These are phyloP conservation scores for Podaxis pistillaris DNA, from an alignment of 768 basidiomycete genomes.

Conservation along the genomic window DNA sequence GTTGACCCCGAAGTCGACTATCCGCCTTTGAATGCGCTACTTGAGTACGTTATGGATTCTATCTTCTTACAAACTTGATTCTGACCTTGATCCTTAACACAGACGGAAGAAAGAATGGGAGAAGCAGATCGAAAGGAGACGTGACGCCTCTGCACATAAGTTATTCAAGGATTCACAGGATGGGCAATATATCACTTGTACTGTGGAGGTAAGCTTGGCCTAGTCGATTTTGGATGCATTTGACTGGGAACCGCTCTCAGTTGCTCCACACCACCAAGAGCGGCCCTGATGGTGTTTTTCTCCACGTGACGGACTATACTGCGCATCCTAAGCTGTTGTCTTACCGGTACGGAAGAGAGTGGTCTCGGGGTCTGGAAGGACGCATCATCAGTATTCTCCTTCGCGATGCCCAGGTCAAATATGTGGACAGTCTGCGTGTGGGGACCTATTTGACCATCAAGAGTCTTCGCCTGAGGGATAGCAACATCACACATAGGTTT, in stretches of 20 bases:
- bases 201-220: conserved; percentile 49
- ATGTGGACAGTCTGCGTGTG: conserved; percentile 32
- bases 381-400: conserved; percentile 52
- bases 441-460: conserved; percentile 48
- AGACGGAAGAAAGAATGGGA: conserved; percentile 33
- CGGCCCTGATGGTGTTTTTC: conserved; percentile 29
- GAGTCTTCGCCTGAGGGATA: conserved; percentile 48
- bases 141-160: conserved; percentile 37
- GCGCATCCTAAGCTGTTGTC: conserved; percentile 40
- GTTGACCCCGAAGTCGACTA: conserved; percentile 41
- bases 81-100: not conserved
- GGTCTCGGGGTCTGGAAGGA: conserved; percentile 46
- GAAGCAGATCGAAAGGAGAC: conserved; percentile 24
- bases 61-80: not conserved
- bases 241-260: conserved; percentile 28
- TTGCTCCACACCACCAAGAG: conserved; percentile 40
- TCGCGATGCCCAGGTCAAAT: conserved; percentile 43
- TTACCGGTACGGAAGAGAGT: conserved; percentile 29
- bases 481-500: conserved; percentile 26
- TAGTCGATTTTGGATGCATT: not conserved
- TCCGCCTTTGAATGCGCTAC: conserved; percentile 41
- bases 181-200: conserved; percentile 48
- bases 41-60: conserved; percentile 42
- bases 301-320: conserved; percentile 71
- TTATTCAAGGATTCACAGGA: conserved; percentile 47